Base-by-base conservation (phyloP, 768 basidiomycete species). In the Lanmaoa pseudosensibilis region DNA sequence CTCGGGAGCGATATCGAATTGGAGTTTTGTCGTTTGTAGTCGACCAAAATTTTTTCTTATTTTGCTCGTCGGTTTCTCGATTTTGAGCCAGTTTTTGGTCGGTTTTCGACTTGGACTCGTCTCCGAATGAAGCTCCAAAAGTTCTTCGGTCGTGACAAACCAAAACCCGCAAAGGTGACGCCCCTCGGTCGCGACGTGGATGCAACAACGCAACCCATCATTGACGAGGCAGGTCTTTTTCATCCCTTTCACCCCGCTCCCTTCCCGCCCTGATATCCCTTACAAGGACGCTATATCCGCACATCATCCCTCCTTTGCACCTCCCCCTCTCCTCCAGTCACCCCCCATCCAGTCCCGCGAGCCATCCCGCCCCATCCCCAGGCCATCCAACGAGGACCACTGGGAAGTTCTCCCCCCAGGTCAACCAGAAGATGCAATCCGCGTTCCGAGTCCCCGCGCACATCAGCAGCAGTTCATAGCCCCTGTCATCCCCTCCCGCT, bases 141-240 rank as follows among this genome's bases (percentile, higher is more conserved):
- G 73, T 70, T 87, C 41, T 86, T 87, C 55, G 74, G 75, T 25
- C 74, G 79, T 51, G 78, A 76, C 66, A 85, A 82, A 63, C 60
- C 66, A 53, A 83, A 78, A 67, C 55, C 66, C 27, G 53, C 73
- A 10, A 75, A 69, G 52, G 63, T 68, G 21, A 69, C 57, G 19
- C 68, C 58, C 45, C 65, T 50, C 60, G 64, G 49, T 23, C 61
- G 57, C 53, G 69, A 69, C 55, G 61, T 47, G 41, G 65, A 61
- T 38, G 57, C 56, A 52, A 47, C 60, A 16, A 48, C 57, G 13
- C 65, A 55, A 0, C 57, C 64, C 34, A 51, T 60, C 59, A 71
- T 71, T n/a, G 70, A 73, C 57, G 70, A 71, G 56, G 70, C 48
- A 34, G 41, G 69, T 71, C 6, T 4, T n/a, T n/a, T n/a, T 6